These are phyloP conservation scores for Penicillium salamii DNA, from an alignment of 495 filamentous ascomycete genomes.

Conservation along the genomic window DNA sequence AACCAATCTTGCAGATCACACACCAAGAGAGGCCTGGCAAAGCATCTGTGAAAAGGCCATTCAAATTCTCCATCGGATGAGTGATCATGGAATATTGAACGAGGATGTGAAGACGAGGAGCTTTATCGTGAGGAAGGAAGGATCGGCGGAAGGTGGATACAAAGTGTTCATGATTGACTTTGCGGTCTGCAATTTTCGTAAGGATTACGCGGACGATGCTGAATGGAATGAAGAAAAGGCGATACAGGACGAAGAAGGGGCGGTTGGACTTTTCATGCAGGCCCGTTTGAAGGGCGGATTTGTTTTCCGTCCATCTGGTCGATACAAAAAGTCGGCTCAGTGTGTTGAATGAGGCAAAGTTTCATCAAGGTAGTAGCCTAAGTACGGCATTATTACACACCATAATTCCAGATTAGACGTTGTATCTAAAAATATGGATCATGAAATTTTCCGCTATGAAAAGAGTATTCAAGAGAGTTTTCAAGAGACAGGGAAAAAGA, in stretches of 20 bases:
- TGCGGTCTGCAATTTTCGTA: constrained; percentile 23
- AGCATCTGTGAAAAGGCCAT: constrained; percentile 26
- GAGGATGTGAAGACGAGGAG: constrained; percentile 24
- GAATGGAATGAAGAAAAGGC: constrained; percentile 22
- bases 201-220: constrained; percentile 14
- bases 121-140: constrained; percentile 24
- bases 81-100: constrained; percentile 26
- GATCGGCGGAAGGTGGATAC: background rate
- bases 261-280: constrained; percentile 25
- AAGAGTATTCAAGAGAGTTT: no score
- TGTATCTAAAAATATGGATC: no score
- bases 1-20: constrained; percentile 13
- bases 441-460: no score
- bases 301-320: constrained; percentile 17
- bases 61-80: constrained; percentile 13
- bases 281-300: constrained; percentile 15
- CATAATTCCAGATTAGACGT: no score
- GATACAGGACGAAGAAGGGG: constrained; percentile 26
- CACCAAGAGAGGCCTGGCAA: constrained; percentile 20
- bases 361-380: no score
- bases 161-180: constrained; percentile 33
- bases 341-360: no score
- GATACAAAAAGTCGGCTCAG: constrained; percentile 8
- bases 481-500: no score
- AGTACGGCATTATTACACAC: no score